Evolutionary conservation across 1,284 basidiomycete species (phyloP), one percentile per base, ranked within the genome.

Genomic region (Leucoagaricus sp.): DNA sequence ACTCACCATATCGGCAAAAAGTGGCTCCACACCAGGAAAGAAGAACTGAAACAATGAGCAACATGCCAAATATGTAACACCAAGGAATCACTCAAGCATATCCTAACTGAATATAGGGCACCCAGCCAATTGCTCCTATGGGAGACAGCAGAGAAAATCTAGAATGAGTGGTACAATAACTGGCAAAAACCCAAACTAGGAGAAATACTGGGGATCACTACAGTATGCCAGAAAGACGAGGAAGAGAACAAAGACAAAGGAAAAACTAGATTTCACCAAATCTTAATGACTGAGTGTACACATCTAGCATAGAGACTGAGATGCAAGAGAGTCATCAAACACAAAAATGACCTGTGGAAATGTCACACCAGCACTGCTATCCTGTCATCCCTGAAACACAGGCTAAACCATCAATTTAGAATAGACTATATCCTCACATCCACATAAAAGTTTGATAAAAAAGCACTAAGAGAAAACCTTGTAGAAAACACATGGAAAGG

Each of bases 41-140:
- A 33, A 33, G 31, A 33, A 33, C 17, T 42, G 12, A 17, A 28
- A 44, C 28, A 44, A 23, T 48, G 29, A 50, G 36, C n/a, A 23
- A 21, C n/a, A 1, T 46, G 52, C 53, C 3, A 12, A 33, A 47
- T n/a, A 3, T 36, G 33, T 7, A 19, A 6, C 6, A 13, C 10
- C 10, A 44, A 34, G 0, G 51, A 55, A 26, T n/a, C 13, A 5
- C 23, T 60, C 3, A 48, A 53, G 7, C 55, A 60, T 47, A 50
- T 60, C 19, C 46, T 60, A 26, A 34, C 42, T 2, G 6, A 54
- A 19, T 60, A 55, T 29, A 4, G 3, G 25, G 26, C 21, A 1
- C 40, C 54, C 9, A 55, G 58, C 5, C 55, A 60, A 33, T n/a
- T 38, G 5, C 21, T 21, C 7, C 45, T 38, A 21, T 59, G 58